Evolutionary conservation across 768 basidiomycete species (phyloP).

Genomic region (Sarcodon aspratus): DNA sequence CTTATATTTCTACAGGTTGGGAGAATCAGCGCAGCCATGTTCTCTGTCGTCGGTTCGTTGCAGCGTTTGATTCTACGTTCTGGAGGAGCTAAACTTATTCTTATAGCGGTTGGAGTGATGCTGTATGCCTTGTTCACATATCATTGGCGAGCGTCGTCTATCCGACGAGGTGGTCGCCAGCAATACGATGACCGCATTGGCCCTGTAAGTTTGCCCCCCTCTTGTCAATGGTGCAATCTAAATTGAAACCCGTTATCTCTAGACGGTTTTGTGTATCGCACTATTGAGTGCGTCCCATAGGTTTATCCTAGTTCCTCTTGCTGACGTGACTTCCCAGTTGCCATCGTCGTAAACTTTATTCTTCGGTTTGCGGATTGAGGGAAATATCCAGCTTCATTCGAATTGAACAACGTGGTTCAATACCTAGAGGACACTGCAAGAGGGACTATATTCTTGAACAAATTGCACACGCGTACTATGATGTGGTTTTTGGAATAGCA

Average conservation of each 20-base stretch:
- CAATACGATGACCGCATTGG: slow-evolving; percentile 96
- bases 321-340: slow-evolving; percentile 36
- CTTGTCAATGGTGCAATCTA: slow-evolving; percentile 4
- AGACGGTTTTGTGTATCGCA: slow-evolving; percentile 79
- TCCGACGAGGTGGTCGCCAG: slow-evolving; percentile 81
- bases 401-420: no score
- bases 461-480: no score
- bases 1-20: slow-evolving; percentile 49
- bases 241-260: slow-evolving; percentile 7
- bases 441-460: no score
- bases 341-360: slow-evolving; percentile 77
- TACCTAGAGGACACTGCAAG: no score
- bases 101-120: slow-evolving; percentile 91
- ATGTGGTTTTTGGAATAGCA: no score
- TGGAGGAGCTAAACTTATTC: slow-evolving; percentile 5
- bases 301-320: slow-evolving; percentile 1
- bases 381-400: not conserved
- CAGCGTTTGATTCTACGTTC: not conserved
- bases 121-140: slow-evolving; percentile 90
- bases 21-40: slow-evolving; percentile 93
- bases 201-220: slow-evolving; percentile 53
- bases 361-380: slow-evolving; percentile 47
- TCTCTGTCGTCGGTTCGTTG: slow-evolving; percentile 79
- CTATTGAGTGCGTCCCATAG: slow-evolving; percentile 47
- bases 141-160: slow-evolving; percentile 92